Percentiles rank a stretch among this genome's conserved stretches.
These are phyloP conservation scores for Yarrowia bubula DNA, from an alignment of 805 yeast species.

Conservation along the genomic window DNA sequence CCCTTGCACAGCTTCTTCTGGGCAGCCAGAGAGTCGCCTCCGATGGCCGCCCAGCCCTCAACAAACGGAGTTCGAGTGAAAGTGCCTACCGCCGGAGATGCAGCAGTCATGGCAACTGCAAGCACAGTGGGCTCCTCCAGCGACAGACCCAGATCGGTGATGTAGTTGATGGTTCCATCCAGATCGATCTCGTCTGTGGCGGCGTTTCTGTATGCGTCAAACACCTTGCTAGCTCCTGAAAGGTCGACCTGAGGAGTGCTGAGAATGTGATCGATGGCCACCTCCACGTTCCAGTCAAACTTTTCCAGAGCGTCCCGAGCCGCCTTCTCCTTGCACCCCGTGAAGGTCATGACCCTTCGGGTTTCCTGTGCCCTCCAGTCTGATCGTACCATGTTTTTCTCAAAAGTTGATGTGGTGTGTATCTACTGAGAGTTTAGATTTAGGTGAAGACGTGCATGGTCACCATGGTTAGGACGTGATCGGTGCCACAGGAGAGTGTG, in stretches of 20 bases:
- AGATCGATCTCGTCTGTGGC: slow-evolving; percentile 54
- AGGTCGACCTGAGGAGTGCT: slow-evolving; percentile 12
- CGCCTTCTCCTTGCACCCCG: slow-evolving; percentile 29
- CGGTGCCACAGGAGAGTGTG: too few species aligned
- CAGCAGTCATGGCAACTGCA: slow-evolving; percentile 65
- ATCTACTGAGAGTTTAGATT: not conserved
- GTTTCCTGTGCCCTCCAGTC: slow-evolving; percentile 30
- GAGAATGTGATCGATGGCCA: slow-evolving; percentile 33
- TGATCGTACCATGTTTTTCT: slow-evolving; percentile 6
- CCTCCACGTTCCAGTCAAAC: slow-evolving; percentile 37
- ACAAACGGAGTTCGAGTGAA: slow-evolving; percentile 54
- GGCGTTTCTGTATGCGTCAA: slow-evolving; percentile 33
- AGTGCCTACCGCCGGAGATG: slow-evolving; percentile 64
- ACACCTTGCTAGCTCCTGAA: slow-evolving; percentile 30
- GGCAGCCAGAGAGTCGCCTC: not conserved
- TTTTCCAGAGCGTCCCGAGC: slow-evolving; percentile 32
- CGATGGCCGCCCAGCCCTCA: slow-evolving; percentile 52
- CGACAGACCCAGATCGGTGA: slow-evolving; percentile 63
- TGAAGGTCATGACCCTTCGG: slow-evolving; percentile 28
- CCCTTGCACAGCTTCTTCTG: not conserved
- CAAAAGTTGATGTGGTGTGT: not conserved
- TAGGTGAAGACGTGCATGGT: not conserved
- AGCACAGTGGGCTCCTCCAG: slow-evolving; percentile 75
- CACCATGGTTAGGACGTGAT: too few species aligned
- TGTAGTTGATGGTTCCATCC: slow-evolving; percentile 71